Base-by-base conservation (phyloP, 2,329 filamentous ascomycete species). In the Verruconis gallopava region DNA sequence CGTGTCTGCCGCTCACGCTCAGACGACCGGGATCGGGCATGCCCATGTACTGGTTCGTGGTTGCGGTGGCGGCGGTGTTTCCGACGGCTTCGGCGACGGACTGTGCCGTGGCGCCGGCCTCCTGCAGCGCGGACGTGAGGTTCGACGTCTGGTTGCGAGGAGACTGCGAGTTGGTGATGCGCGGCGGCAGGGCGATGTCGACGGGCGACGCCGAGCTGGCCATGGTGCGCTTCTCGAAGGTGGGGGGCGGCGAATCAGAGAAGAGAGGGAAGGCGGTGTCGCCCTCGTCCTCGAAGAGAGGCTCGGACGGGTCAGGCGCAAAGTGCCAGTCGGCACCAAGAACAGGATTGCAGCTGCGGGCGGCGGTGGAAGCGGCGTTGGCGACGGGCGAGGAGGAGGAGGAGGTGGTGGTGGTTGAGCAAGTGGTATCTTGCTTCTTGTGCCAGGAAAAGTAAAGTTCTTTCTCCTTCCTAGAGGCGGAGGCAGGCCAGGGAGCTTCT, bases 141-240 rank as follows among this genome's bases (percentile, higher is more conserved):
- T 76, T 77, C 25, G 75, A 79, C 11, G 73, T 71, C 57, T 77
- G 73, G 54, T 71, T 72, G 46, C 72, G 71, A 39, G 75, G 73
- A 21, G 72, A 75, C 49, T 73, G 67, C 42, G 72, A 74, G 49
- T 67, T 68, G 64, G 22, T 33, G 9, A 68, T 67, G 52, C 67
- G 69, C 55, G 54, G 63, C 46, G 65, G 60, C 45, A 68, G 65
- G 52, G 71, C 62, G 53, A 79, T 77, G 55, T 78, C 71, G 56
- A 79, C 73, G 36, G 75, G 73, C 5, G 25, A 21, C 14, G 42
- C 37, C n/a, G 42, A 25, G 20, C 22, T 38, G 38, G 22, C 46
- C 38, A 33, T 40, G 37, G 33, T 49, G 45, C 38, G 47, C 22
- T 38, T 43, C 32, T 37, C 34, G 11, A 14, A 17, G 12, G 41